Percentiles rank a stretch among this genome's conserved stretches.
Conservation (phyloP, 306 rosid genomes). For the Amphicarpaea edgeworthii region DNA sequence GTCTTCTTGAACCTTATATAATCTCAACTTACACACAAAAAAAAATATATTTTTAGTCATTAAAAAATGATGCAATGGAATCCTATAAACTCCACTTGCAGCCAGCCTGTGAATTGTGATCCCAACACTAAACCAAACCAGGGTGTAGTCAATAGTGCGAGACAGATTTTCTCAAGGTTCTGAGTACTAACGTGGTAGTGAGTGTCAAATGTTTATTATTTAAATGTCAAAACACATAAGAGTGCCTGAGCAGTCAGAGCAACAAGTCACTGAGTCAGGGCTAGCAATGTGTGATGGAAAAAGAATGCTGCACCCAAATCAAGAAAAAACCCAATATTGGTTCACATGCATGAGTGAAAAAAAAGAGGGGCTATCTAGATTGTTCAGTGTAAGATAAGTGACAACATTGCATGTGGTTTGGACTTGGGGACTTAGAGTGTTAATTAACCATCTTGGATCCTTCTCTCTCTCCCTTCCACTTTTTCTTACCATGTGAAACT, state of each 20-base stretch:
- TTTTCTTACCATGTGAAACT: constrained; percentile 65
- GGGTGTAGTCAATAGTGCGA: constrained; percentile 24
- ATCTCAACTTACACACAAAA: too few species aligned
- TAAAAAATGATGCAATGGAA: constrained; percentile 22
- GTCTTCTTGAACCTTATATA: too few species aligned
- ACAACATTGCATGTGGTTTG: constrained; percentile 52
- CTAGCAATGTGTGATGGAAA: constrained; percentile 6
- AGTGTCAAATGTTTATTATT: constrained; percentile 35
- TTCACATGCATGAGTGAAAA: constrained; percentile 40
- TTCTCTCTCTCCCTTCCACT: constrained; percentile 30
- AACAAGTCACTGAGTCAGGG: constrained; percentile 1
- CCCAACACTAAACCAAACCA: constrained; percentile 15
- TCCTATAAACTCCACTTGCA: constrained; percentile 6
- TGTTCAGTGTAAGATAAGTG: constrained; percentile 29
- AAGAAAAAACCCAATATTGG: constrained; percentile 40
- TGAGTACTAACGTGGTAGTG: neutral
- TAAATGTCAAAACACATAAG: constrained; percentile 10
- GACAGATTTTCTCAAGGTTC: constrained; percentile 41
- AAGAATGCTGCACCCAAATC: constrained; percentile 40
- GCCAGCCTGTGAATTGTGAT: constrained; percentile 45
- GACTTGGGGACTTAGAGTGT: neutral
- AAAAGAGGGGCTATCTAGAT: neutral
- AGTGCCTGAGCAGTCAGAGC: neutral
- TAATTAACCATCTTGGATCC: constrained; percentile 35
- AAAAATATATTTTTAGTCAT: neutral